Conservation (phyloP, 169 alveolate genomes). For the Hepatocystis sp. region DNA sequence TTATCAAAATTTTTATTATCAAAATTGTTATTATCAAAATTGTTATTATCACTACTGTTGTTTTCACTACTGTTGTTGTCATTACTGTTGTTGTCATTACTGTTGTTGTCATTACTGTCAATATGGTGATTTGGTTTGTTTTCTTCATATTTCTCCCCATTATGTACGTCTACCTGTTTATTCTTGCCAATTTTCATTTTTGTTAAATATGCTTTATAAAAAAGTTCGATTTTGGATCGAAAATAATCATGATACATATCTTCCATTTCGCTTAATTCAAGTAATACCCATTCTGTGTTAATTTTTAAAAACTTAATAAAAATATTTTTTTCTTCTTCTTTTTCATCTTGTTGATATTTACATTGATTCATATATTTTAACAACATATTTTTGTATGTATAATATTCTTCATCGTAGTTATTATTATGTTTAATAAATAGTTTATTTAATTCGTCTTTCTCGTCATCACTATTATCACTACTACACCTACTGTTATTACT, state of each 20-base stretch:
- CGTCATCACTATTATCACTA: neutral
- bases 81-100: neutral
- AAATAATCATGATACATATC: constrained; percentile 43
- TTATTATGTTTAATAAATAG: constrained; percentile 2
- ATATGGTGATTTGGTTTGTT: neutral
- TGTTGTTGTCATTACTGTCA: neutral
- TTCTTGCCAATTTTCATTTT: constrained; percentile 1
- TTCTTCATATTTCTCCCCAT: neutral
- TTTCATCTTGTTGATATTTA: constrained; percentile 6
- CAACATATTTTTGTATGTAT: constrained; percentile 17
- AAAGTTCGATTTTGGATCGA: constrained; percentile 43
- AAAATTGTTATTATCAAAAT: no score
- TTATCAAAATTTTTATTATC: no score
- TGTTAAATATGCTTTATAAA: constrained; percentile 33
- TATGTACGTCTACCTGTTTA: neutral
- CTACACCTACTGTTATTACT: no score
- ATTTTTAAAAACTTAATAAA: constrained; percentile 23
- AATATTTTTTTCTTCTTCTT: constrained; percentile 37
- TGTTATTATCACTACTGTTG: neutral
- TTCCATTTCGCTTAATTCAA: constrained; percentile 26
- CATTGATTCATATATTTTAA: constrained; percentile 59
- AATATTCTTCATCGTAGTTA: constrained; percentile 17
- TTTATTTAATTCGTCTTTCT: neutral
- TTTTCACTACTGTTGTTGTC: neutral
- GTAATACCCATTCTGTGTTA: constrained; percentile 59